Base-by-base conservation (phyloP, 345 rosid genomes). In the Acer yangbiense region DNA sequence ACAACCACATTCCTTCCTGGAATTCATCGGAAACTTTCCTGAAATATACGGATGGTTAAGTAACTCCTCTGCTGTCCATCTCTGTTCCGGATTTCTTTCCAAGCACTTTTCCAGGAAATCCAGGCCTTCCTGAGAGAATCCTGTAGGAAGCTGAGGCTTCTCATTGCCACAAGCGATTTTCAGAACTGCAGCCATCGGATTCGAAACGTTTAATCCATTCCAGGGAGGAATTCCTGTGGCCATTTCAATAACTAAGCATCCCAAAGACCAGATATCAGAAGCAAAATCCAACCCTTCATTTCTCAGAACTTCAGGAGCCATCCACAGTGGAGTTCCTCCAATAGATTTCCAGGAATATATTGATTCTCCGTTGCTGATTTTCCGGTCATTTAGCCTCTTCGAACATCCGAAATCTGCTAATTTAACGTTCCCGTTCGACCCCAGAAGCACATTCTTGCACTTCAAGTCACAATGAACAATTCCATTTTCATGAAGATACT, bases 381-480 rank as follows among this genome's bases (percentile, higher is more conserved):
- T 35, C 44, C 5, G 0, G 25, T 55, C 71, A 8, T 75, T 63
- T 21, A 81, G 17, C 79, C 78, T 72, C 78, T 63, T 74, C 3
- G 85, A 82, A 10, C 91, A 82, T 58, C 89, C 85, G 1, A 84
- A 84, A 77, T 86, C 91, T 1, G 84, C 81, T 71, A 88, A 77
- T 65, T 88, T 83, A 10, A 86, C 52, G 6, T 71, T 76, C 8
- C 85, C 89, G 0, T 68, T 64, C 1, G 77, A 75, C 3, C 75
- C 81, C 35, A 88, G 21, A 0, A 84, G 85, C 71, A 84, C 76
- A 27, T 84, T 84, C 61, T 81, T 84, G 78, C 86, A 79, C 66
- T 88, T 84, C 58, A 86, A 52, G 68, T 88, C 87, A 71, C 87
- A 75, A 48, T 84, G 87, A 35, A 74, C 85, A 9, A 88, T 79